Base-by-base conservation (phyloP, 2,329 filamentous ascomycete genomes). In the Beauveria rudraprayagi region DNA sequence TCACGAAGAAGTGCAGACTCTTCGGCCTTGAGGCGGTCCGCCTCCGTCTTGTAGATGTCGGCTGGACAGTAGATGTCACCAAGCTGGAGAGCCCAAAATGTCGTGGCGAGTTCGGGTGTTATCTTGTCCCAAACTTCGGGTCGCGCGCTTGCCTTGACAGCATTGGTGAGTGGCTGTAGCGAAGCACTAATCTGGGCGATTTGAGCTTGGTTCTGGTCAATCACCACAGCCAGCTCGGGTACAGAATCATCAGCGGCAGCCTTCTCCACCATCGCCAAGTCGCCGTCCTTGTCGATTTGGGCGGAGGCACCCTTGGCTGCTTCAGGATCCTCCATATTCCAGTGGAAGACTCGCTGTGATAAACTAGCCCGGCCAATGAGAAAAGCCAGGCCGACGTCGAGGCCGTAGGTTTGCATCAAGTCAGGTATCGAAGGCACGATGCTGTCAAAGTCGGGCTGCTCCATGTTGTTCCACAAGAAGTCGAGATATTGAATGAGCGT, bases 61-160 rank as follows among this genome's bases (percentile, higher is more conserved):
- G 85, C 85, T 1, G 90, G 90, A 65, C 92, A 86, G 61, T 85
- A 83, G 61, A 97, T 79, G 70, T 99, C 93, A 51, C 89, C 86
- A 3, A 95, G 82, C 30, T 91, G 87, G 14, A 97, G 80, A 56
- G 92, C 88, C 94, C 94, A 99, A 75, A 99, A 99, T 0, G 89
- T 90, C 48, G 90, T 85, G 69, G 91, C 97, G 71, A 97, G 93
- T 34, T 90, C 86, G 0, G 91, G 80, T 48, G 86, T 92, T 56
- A 97, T 82, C 55, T 83, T 84, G 11, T 83, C 78, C 80, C 88
- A 91, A 5, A 86, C 82, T 8, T 84, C 81, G 2, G 82, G 74
- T 1, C 89, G 83, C 11, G 91, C 71, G 0, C 83, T 77, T 6
- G 78, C 76, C 62, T 83, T 82, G 19, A 96, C 81, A 34, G 85